Evolutionary conservation across 352 stramenopile species (phyloP), one percentile per base, ranked within the genome.

Genomic region (Discostella stelligera): DNA sequence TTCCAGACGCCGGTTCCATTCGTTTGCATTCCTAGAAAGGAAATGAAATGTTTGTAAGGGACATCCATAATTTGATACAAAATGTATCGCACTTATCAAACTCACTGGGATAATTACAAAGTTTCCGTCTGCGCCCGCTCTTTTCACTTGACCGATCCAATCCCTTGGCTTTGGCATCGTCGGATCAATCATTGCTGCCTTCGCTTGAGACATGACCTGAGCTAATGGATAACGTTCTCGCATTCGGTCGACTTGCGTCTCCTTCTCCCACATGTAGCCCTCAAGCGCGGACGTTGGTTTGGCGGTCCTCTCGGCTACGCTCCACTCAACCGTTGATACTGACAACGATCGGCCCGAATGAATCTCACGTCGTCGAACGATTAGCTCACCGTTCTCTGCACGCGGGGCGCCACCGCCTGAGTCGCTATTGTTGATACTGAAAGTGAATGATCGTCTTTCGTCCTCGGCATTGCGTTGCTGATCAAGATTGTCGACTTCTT

Each of bases 211-310:
- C 14, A 93, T 58, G 2, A 91, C 49, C 72, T 91, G 86, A 10
- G 82, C 74, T 8, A 93, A 77, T 44, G 85, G 79, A 52, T 87
- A 81, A 41, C 87, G 69, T 65, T 93, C 88, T 32, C 88, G 79
- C 49, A 88, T 78, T 9, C 85, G 54, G 79, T 93, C 88, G n/a
- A 92, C 88, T 59, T 93, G 84, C 11, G 84, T 91, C 71, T 91
- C 85, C 56, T 92, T 92, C 6, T 92, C 86, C 86, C 86, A 93
- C 83, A 93, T 90, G 59, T 82, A 93, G 25, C 82, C 80, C 68
- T 93, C 87, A 27, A 93, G 67, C 3, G 63, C 66, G 0, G 74
- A 87, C 0, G 84, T 86, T 25, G 86, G 86, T 20, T 71, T 89
- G 1, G 80, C 86, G 16, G 72, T 86, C 61, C 91, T 92, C 69